Evolutionary conservation across 2,329 filamentous ascomycete genomes (phyloP).

Genomic region (Daldinia sp.): DNA sequence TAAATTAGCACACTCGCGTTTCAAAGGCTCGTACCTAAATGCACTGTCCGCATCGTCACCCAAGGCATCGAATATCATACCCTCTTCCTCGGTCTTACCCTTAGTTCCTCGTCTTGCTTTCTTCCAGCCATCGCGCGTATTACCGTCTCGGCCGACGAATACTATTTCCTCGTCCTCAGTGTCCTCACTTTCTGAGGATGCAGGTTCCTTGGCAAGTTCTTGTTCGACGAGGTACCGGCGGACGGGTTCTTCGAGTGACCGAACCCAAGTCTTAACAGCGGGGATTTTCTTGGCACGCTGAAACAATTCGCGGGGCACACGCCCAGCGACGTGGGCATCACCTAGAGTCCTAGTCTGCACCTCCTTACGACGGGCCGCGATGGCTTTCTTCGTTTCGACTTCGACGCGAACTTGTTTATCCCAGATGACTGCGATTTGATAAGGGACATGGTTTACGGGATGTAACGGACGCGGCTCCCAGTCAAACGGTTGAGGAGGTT

Average conservation of each 20-base stretch:
- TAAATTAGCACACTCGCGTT: conserved; percentile 1
- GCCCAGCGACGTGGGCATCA: conserved; percentile 57
- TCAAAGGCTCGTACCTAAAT: conserved; percentile 71
- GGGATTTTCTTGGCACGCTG: conserved; percentile 81
- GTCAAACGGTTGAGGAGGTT: conserved; percentile 82
- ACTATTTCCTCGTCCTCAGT: conserved; percentile 86
- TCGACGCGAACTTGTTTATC: conserved; percentile 55
- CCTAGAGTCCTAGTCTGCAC: conserved; percentile 51
- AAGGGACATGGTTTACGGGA: conserved; percentile 79
- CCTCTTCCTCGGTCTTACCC: conserved; percentile 63
- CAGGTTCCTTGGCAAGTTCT: conserved; percentile 52
- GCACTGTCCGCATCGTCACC: conserved; percentile 75
- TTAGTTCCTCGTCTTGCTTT: conserved; percentile 52
- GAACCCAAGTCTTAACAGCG: conserved; percentile 80
- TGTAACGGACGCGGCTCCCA: conserved; percentile 86
- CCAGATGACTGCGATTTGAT: conserved; percentile 74
- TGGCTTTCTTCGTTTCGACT: conserved; percentile 56
- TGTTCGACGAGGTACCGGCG: conserved; percentile 74
- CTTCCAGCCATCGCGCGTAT: conserved; percentile 67
- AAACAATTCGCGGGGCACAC: conserved; percentile 81
- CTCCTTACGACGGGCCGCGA: conserved; percentile 54
- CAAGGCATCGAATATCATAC: conserved; percentile 80
- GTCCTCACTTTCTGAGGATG: conserved; percentile 52
- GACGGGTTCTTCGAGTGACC: conserved; percentile 85
- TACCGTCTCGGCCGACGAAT: conserved; percentile 78